Base-by-base conservation (phyloP, 129 eudicot genomes). In the Arctium lappa region DNA sequence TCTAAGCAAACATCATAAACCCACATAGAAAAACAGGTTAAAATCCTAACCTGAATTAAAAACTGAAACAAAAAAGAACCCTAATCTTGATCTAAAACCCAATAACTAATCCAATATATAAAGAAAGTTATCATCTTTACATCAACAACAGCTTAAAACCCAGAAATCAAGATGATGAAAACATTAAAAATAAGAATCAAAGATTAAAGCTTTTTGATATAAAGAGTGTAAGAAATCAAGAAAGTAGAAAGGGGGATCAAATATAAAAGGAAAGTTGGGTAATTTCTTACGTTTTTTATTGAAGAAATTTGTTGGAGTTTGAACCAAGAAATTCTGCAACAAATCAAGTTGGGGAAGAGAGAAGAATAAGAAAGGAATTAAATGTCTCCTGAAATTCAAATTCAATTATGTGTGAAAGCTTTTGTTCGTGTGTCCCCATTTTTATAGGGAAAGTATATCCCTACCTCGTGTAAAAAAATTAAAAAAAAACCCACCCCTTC, bases 371-470 rank as follows among this genome's bases (percentile, higher is more conserved):
- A 81, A 73, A 65, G 44, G 39, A 62, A 62, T 40, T 62, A 62
- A 62, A 53, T 50, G 65, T 76, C 37, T 8, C 46, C 53, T 68
- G 77, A 44, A 22, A 22, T 33, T 18, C 9, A 18, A 36, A 73
- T 73, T 73, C 60, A 56, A 7, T 72, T 60, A 40, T 74, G 80
- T 22, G 27, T 82, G 53, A 77, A 70, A 53, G 86, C 78, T 69
- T 77, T 37, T 65, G 37, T 53, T 62, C 78, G 78, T 83, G 86
- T 77, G 82, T 70, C 81, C 86, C 86, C 78, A 50, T 53, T 78
- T 53, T 83, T 77, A 77, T 22, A 22, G 27, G 27, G 27, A 22
- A 22, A 22, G 0, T 22, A 22, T 22, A 22, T 22, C 27, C 27
- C 27, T 22, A 0, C 27, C 27, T 22, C 27, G 0, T 22, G 27